A percentile compares a stretch with the other conserved stretches of the same genome.
phyloP scores from a whole-genome alignment of 805 yeast species.

The Brettanomyces anomalus region DNA sequence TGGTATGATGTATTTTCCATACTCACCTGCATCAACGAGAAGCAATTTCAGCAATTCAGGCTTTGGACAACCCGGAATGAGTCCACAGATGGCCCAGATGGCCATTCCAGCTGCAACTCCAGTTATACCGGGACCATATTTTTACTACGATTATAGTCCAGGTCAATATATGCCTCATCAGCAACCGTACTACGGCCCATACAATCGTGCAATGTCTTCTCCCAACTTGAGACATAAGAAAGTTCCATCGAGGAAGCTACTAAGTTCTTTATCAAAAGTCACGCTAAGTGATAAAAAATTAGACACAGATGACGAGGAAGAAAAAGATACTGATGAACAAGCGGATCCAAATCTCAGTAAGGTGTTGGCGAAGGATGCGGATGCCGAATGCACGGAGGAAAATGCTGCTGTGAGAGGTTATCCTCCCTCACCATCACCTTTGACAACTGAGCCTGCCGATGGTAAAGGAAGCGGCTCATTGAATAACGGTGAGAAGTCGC shows the following conservation, averaged over 20 bases:
- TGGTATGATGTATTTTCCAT: not conserved
- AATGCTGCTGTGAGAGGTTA: not conserved
- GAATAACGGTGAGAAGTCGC: no score
- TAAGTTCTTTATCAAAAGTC: not conserved
- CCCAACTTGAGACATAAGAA: not conserved
- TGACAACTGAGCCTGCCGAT: not conserved
- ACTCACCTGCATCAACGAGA: not conserved
- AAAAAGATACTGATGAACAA: not conserved
- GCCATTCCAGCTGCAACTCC: not conserved
- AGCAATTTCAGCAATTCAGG: not conserved
- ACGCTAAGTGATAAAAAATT: not conserved
- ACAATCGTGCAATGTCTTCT: not conserved
- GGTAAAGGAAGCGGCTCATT: not conserved
- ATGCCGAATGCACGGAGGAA: not conserved
- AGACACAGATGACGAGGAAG: not conserved
- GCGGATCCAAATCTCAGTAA: not conserved
- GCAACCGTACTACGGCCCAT: not conserved
- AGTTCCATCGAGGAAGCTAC: not conserved
- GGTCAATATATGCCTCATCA: not conserved
- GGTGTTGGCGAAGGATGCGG: not conserved
- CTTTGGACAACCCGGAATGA: not conserved
- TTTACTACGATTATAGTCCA: not conserved
- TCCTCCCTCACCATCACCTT: not conserved
- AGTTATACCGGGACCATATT: not conserved
- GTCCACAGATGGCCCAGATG: no score